These are phyloP conservation scores for Galerina sulciceps DNA, from an alignment of 768 basidiomycete species.

Conservation along the genomic window DNA sequence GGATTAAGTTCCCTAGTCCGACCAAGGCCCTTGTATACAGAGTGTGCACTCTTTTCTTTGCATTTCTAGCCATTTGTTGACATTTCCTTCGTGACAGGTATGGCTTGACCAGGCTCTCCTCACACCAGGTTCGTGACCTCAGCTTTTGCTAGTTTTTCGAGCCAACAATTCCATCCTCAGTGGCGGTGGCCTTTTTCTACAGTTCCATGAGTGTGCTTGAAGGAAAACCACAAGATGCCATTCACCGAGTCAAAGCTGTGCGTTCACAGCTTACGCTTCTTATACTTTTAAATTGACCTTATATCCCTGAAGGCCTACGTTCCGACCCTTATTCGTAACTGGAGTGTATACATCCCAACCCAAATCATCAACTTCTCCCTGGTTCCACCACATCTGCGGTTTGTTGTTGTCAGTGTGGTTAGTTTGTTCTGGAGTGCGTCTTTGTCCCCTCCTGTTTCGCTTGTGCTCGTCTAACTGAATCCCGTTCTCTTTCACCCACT, in stretches of 20 bases:
- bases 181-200: slow-evolving; percentile 57
- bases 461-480: not conserved
- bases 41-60: slow-evolving; percentile 40
- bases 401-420: slow-evolving; percentile 75
- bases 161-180: slow-evolving; percentile 22
- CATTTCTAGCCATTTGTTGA: not conserved
- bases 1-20: slow-evolving; percentile 68
- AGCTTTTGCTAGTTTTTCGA: not conserved
- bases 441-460: not conserved
- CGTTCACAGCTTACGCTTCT: slow-evolving; percentile 13
- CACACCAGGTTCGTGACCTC: slow-evolving; percentile 55
- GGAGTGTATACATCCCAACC: slow-evolving; percentile 77
- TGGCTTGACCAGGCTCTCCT: slow-evolving; percentile 82
- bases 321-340: slow-evolving; percentile 77
- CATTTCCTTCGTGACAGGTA: slow-evolving; percentile 47
- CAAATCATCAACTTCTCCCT: slow-evolving; percentile 81
- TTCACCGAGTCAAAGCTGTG: slow-evolving; percentile 52
- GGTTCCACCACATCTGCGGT: slow-evolving; percentile 77
- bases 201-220: slow-evolving; percentile 82
- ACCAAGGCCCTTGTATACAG: slow-evolving; percentile 63
- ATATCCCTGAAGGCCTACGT: slow-evolving; percentile 56
- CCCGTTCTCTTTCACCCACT: not conserved
- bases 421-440: slow-evolving; percentile 82
- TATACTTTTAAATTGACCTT: not conserved
- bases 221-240: slow-evolving; percentile 59